Evolutionary conservation across 2,329 filamentous ascomycete genomes (phyloP), one percentile per base, ranked within the genome.

Genomic region (Colletotrichum echinochloae): DNA sequence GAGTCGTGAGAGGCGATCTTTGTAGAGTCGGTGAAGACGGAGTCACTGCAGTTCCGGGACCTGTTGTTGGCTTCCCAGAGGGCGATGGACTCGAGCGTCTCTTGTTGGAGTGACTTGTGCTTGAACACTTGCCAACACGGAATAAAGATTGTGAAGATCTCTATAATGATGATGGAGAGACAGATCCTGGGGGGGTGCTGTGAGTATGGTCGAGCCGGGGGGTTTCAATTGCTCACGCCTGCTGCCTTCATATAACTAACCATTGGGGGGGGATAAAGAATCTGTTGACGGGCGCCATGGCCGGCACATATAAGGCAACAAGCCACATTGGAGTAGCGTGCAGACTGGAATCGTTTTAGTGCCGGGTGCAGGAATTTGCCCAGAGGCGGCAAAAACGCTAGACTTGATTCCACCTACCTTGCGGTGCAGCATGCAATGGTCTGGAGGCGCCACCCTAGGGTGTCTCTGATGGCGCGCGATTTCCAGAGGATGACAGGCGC

Each of bases 301-400:
- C 81, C 7, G 87, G 84, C 3, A 83, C 82, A 68, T 87, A 84
- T 18, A 89, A 80, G 65, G 88, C 90, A 30, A 90, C 79, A 46
- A 92, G 84, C 90, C 90, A 92, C 81, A 92, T 85, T 0, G 91
- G 91, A 11, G 89, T 88, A 28, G 89, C 90, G 65, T 87, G 89
- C 26, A 92, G 84, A 66, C 88, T 90, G 54, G 30, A 23, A 6
- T 33, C n/a, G 23, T 71, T n/a, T n/a, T 70, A 71, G 69, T 56
- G 65, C 6, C 26, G 44, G 33, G 16, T 8, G 54, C 20, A 26
- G 39, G 33, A 18, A 9, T 16, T n/a, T 69, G 55, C 46, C 39
- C n/a, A 56, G 49, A 26, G 63, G 35, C 63, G 26, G 51, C 56
- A 41, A 28, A 28, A 64, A 39, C 64, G 30, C 57, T 67, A 67